Evolutionary conservation across 148 eudicot species (phyloP).

Genomic region (Diospyros kaki): DNA sequence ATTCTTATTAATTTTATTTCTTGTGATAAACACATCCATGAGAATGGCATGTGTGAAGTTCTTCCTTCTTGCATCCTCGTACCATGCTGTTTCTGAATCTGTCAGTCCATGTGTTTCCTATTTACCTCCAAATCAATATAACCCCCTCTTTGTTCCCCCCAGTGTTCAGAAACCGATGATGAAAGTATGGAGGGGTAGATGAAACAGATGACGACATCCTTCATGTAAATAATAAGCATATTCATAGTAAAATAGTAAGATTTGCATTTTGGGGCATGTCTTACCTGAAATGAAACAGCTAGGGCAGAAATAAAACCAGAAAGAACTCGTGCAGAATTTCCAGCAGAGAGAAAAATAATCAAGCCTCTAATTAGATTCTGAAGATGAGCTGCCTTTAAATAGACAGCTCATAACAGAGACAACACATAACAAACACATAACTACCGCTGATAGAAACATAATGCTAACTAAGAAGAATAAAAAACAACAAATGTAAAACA

Average conservation of each 20-base stretch:
- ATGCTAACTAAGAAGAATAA: too few species aligned
- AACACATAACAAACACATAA: too few species aligned
- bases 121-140: background rate
- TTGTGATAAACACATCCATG: background rate
- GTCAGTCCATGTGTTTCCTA: background rate
- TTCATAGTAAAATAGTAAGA: background rate
- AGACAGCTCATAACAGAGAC: too few species aligned
- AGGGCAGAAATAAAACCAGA: too few species aligned
- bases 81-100: constrained; percentile 3
- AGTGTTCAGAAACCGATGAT: background rate
- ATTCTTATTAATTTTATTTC: background rate
- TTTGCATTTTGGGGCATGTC: background rate
- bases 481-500: too few species aligned
- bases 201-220: background rate
- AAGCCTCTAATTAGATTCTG: too few species aligned
- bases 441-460: too few species aligned
- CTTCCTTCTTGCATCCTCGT: constrained; percentile 5
- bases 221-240: background rate
- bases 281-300: too few species aligned
- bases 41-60: background rate
- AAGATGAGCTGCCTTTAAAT: too few species aligned
- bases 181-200: background rate
- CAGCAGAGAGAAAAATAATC: too few species aligned
- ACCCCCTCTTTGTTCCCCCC: background rate
- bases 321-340: too few species aligned